A percentile compares a stretch with the other conserved stretches of the same genome.
Evolutionary conservation across 2,329 filamentous ascomycete species (phyloP).

Genomic region (Diaporthe sp.): DNA sequence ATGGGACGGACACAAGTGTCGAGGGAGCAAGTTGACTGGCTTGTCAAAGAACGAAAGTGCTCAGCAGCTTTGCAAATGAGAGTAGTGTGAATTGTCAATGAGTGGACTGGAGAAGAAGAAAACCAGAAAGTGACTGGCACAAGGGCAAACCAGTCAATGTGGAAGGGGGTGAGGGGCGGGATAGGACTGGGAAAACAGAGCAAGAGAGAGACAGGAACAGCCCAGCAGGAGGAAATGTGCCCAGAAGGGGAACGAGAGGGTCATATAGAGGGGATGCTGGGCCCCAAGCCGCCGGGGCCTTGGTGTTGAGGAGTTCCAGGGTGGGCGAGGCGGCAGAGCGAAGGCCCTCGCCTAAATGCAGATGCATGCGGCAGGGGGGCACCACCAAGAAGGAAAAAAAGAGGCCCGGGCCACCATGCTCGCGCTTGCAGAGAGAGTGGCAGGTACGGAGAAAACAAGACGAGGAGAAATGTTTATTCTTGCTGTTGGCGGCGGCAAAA

Average conservation of each 20-base stretch:
- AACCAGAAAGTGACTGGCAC: conserved; percentile 6
- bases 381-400: neutral
- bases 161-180: neutral
- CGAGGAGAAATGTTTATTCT: conserved; percentile 11
- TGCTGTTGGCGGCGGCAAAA: conserved; percentile 26
- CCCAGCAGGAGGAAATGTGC: neutral
- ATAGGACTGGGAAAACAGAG: neutral
- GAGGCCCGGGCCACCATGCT: conserved; percentile 3
- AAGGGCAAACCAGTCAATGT: neutral
- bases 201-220: conserved; percentile 18
- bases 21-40: conserved; percentile 15
- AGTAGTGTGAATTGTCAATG: conserved; percentile 12
- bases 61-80: conserved; percentile 39
- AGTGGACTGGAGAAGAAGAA: conserved; percentile 18
- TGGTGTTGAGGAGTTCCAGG: conserved; percentile 29
- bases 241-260: conserved; percentile 12
- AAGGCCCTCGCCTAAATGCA: conserved; percentile 15
- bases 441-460: conserved; percentile 17
- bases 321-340: conserved; percentile 4
- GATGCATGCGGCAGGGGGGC: conserved; percentile 3
- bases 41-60: conserved; percentile 34
- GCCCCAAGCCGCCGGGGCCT: conserved; percentile 25
- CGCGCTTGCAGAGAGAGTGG: neutral
- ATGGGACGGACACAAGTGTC: conserved; percentile 12
- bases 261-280: conserved; percentile 21